Conservation (phyloP, 2,329 filamentous ascomycete species). For the Ophiobolus disseminans region DNA sequence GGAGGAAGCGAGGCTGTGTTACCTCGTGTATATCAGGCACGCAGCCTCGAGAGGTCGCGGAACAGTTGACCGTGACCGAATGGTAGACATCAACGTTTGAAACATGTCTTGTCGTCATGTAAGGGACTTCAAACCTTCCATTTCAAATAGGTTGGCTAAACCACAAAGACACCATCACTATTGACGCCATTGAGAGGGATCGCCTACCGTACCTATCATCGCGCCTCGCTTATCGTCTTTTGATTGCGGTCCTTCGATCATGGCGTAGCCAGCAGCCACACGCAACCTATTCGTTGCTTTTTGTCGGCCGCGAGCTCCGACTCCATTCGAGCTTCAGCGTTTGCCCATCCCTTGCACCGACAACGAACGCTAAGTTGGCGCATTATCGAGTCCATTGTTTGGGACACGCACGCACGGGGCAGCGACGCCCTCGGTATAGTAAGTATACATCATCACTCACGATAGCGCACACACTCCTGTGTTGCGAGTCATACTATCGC, state of each 20-base stretch:
- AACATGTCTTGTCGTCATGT: conserved; percentile 7
- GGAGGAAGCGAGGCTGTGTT: neutral
- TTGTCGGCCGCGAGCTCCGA: neutral
- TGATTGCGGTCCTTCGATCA: no score
- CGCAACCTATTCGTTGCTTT: neutral
- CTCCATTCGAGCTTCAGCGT: neutral
- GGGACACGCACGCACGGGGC: no score
- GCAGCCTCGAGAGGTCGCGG: neutral
- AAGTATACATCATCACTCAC: neutral
- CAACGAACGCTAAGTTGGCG: neutral
- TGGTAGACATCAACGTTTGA: conserved; percentile 2
- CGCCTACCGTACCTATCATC: conserved; percentile 12
- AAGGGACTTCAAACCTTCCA: conserved; percentile 3
- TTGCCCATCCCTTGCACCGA: neutral
- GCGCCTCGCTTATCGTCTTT: conserved; percentile 16
- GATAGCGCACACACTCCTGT: neutral
- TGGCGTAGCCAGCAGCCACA: conserved; percentile 3
- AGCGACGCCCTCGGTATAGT: neutral
- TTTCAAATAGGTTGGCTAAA: conserved; percentile 4
- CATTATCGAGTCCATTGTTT: no score
- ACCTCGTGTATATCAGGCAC: neutral
- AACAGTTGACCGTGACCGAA: neutral
- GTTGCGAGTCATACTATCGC: neutral
- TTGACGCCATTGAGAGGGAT: conserved; percentile 5
- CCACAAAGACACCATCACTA: conserved; percentile 10